Percentiles rank a stretch among this genome's conserved stretches.
These are phyloP conservation scores for Cadophora sp. DNA, from an alignment of 2,329 filamentous ascomycete species.

Conservation along the genomic window DNA sequence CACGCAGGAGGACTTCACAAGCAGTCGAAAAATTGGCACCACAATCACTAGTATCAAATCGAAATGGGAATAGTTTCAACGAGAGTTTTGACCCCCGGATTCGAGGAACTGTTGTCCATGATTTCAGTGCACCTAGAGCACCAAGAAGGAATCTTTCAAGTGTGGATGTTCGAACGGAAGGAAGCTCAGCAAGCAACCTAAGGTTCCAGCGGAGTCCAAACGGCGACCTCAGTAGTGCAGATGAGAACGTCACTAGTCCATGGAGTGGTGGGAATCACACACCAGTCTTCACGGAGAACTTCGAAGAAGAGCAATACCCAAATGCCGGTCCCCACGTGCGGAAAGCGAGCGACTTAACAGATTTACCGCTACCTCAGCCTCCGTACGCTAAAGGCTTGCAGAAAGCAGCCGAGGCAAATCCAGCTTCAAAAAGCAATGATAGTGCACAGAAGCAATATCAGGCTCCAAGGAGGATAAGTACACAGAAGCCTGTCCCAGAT, in stretches of 20 bases:
- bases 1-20: constrained; percentile 44
- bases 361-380: constrained; percentile 42
- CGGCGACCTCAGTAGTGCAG: constrained; percentile 29
- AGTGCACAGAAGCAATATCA: constrained; percentile 33
- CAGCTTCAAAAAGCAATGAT: constrained; percentile 32
- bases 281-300: constrained; percentile 61
- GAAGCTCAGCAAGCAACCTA: constrained; percentile 25
- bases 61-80: constrained; percentile 40
- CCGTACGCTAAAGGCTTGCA: constrained; percentile 41
- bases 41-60: constrained; percentile 36
- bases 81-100: constrained; percentile 67
- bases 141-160: constrained; percentile 50
- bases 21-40: constrained; percentile 41
- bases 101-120: constrained; percentile 67
- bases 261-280: constrained; percentile 53
- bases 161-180: constrained; percentile 35
- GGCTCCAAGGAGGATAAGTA: constrained; percentile 27
- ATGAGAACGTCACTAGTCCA: constrained; percentile 35
- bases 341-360: constrained; percentile 44
- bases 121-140: constrained; percentile 66
- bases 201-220: constrained; percentile 36
- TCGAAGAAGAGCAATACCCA: constrained; percentile 55
- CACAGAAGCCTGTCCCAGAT: constrained; percentile 34
- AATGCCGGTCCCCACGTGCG: constrained; percentile 45
- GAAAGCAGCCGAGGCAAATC: constrained; percentile 32